Evolutionary conservation across 2,329 filamentous ascomycete species (phyloP).

Genomic region (Diplodia intermedia): DNA sequence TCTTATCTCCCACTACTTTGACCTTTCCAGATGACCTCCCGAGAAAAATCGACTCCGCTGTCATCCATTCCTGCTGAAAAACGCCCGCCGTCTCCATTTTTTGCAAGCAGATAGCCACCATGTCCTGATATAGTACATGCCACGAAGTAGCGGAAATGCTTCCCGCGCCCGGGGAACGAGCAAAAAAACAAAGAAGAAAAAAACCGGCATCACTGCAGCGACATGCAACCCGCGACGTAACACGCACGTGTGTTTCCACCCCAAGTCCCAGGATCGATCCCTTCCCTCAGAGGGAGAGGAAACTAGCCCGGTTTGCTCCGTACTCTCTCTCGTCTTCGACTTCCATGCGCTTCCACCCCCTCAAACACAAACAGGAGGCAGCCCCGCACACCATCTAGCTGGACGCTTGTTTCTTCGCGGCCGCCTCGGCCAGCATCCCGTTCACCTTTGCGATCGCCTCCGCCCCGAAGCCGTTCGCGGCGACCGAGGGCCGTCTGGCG

Average conservation of each 20-base stretch:
- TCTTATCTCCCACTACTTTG: neutral
- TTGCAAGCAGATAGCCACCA: neutral
- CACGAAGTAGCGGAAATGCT: neutral
- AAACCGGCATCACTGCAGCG: neutral
- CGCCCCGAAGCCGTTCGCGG: constrained; percentile 7
- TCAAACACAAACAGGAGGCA: too few relatives aligned
- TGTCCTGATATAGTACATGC: neutral
- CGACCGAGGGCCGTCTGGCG: constrained; percentile 5
- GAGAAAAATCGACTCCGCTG: neutral
- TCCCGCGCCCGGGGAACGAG: neutral
- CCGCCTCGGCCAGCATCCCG: constrained; percentile 19
- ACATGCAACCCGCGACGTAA: neutral
- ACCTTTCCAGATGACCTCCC: neutral
- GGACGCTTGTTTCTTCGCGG: constrained; percentile 2
- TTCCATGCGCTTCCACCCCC: too few relatives aligned
- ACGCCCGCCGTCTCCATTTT: neutral
- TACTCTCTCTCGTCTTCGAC: too few relatives aligned
- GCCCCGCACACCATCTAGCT: neutral
- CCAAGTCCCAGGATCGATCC: neutral
- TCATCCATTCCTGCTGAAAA: neutral
- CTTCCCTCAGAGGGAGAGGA: neutral
- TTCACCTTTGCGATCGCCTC: constrained; percentile 22
- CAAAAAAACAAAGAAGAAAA: neutral
- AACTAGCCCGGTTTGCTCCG: neutral
- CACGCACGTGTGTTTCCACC: neutral